Base-by-base conservation (phyloP, 805 yeast genomes). In the Candida montana region DNA sequence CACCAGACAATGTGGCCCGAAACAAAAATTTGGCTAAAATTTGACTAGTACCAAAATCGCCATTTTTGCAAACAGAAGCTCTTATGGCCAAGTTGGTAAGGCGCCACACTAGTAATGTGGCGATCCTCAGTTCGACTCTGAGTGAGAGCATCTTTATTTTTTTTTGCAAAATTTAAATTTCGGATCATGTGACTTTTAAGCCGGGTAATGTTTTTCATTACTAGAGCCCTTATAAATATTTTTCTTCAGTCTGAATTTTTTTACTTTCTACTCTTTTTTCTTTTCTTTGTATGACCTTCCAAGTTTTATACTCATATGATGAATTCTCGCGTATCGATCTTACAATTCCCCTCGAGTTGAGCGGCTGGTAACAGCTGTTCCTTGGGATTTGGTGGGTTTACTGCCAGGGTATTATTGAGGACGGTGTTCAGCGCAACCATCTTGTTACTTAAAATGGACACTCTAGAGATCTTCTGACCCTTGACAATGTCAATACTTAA, bases 61-160 rank as follows among this genome's bases (percentile, higher is more conserved):
- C 9, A 5, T 26, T 26, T 26, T 11, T 7, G n/a, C 11, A 5
- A 26, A 9, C 12, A 26, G 13, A 13, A 44, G 72, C 74, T 70
- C 68, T 65, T 69, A 68, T 69, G 75, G 74, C 74, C 74, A 68
- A 71, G 74, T 67, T 77, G 85, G 84, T 79, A 78, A 81, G 81
- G 85, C 85, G 84, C 77, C 72, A 79, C 83, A 79, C 84, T 79
- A 78, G 83, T 79, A 79, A 78, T 79, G 85, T 79, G 72, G 77
- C 79, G 83, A 79, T 79, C 84, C 78, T 79, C 81, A 76, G 82
- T 76, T 76, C 82, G 75, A 76, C 67, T 76, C 81, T 75, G 81
- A 78, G 75, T 75, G 74, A 77, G 69, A 77, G 80, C 79, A 72
- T 24, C 46, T 50, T 51, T 56, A 56, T 60, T 35, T 26, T 23